A percentile compares a stretch with the other conserved stretches of the same genome.
Evolutionary conservation across 2,329 filamentous ascomycete species (phyloP).

Genomic region (Ophiostoma fasciatum): DNA sequence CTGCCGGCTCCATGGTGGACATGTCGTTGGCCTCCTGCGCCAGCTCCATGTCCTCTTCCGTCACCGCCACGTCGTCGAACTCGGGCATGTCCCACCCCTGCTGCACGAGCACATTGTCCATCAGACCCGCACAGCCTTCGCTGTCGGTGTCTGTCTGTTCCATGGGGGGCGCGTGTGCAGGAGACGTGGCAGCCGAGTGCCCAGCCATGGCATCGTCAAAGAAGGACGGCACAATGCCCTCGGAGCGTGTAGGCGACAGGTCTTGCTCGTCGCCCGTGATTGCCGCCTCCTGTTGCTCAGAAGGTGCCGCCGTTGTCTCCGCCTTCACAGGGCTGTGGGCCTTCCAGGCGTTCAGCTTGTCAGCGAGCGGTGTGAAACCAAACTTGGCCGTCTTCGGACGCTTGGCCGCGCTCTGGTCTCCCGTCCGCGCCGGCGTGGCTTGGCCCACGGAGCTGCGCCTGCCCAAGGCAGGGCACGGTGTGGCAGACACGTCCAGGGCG

Average conservation of each 20-base stretch:
- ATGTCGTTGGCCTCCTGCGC: constrained; percentile 45
- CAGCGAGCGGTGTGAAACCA: constrained; percentile 50
- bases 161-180: constrained; percentile 12
- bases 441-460: constrained; percentile 11
- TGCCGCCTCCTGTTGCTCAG: no score
- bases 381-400: constrained; percentile 17
- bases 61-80: constrained; percentile 33
- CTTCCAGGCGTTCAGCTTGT: constrained; percentile 48
- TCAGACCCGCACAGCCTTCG: not conserved
- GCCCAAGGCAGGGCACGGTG: constrained; percentile 24
- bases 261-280: constrained; percentile 1
- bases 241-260: no score
- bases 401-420: constrained; percentile 18
- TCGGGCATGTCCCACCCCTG: constrained; percentile 18
- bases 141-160: not conserved
- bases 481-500: constrained; percentile 20
- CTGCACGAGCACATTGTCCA: constrained; percentile 5
- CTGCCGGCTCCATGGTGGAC: constrained; percentile 35
- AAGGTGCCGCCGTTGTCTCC: no score
- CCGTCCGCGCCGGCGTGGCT: not conserved
- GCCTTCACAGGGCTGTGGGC: constrained; percentile 38
- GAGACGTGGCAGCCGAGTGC: constrained; percentile 13
- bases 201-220: constrained; percentile 48
- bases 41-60: constrained; percentile 41
- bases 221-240: constrained; percentile 31